Evolutionary conservation across 352 stramenopile species (phyloP).

Genomic region (Plasmopara halstedii): DNA sequence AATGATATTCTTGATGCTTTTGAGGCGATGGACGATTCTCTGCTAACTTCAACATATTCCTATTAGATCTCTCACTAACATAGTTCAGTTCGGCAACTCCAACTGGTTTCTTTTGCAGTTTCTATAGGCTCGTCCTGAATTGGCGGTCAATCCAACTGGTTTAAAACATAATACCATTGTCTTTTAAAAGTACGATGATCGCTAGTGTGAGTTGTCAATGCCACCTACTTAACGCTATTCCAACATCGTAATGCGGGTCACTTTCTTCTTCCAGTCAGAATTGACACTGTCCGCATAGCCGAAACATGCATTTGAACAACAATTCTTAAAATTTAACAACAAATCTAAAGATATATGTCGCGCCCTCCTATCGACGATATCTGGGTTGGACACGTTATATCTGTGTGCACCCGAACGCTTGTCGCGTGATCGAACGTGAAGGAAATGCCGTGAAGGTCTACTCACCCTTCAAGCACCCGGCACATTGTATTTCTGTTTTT

Average conservation of each 20-base stretch:
- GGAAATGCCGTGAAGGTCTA: neutral
- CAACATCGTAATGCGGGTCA: neutral
- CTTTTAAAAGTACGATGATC: neutral
- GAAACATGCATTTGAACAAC: conserved; percentile 3
- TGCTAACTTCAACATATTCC: neutral
- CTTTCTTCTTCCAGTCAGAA: conserved; percentile 1
- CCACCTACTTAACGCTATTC: neutral
- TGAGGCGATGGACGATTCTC: neutral
- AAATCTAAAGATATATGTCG: neutral
- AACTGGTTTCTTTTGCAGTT: neutral
- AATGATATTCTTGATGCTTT: neutral
- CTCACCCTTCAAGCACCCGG: neutral
- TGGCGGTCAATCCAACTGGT: no score
- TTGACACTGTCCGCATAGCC: conserved; percentile 3
- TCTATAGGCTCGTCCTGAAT: no score
- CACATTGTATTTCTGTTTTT: neutral
- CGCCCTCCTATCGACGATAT: neutral
- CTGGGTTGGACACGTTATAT: neutral
- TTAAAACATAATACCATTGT: no score
- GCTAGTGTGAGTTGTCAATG: neutral
- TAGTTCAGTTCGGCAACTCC: neutral
- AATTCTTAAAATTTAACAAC: neutral
- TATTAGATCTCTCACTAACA: neutral
- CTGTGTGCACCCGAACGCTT: neutral
- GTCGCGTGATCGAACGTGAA: neutral